Evolutionary conservation across 1,284 basidiomycete species (phyloP).

Genomic region (Boletus sp.): DNA sequence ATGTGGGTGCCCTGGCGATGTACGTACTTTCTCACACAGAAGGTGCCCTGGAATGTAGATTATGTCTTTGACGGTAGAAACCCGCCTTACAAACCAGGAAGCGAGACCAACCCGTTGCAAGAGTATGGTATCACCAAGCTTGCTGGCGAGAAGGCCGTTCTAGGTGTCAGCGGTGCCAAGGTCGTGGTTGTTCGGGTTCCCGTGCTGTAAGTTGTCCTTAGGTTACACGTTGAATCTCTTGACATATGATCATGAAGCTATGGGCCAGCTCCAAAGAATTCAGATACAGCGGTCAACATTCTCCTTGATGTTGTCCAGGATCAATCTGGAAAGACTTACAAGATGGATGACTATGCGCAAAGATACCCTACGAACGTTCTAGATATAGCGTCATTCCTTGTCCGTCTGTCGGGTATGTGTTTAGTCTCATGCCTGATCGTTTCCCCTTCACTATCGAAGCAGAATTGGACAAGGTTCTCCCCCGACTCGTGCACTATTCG

Average conservation of each 20-base stretch:
- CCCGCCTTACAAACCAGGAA: conserved; percentile 73
- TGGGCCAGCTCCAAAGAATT: conserved; percentile 74
- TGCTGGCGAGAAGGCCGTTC: conserved; percentile 71
- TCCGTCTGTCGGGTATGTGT: conserved; percentile 60
- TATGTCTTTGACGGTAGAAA: conserved; percentile 88
- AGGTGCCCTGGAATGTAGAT: conserved; percentile 47
- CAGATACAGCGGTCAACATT: conserved; percentile 80
- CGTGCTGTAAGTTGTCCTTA: conserved; percentile 59
- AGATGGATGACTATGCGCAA: conserved; percentile 87
- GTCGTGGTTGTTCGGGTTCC: conserved; percentile 77
- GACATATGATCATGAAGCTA: conserved; percentile 55
- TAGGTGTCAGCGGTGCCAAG: conserved; percentile 57
- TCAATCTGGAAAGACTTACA: conserved; percentile 77
- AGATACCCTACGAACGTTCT: conserved; percentile 81
- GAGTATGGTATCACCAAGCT: conserved; percentile 78
- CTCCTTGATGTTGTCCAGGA: conserved; percentile 79
- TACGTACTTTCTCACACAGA: conserved; percentile 18
- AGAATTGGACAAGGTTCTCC: conserved; percentile 51
- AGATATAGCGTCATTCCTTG: conserved; percentile 77
- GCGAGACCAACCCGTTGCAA: conserved; percentile 74
- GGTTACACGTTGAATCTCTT: not conserved
- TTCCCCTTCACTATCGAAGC: conserved; percentile 6
- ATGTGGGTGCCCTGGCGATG: not conserved
- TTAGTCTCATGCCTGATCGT: not conserved
- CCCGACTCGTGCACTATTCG: conserved; percentile 77